Base-by-base conservation (phyloP, 352 stramenopile species). In the Phytophthora pinifolia region DNA sequence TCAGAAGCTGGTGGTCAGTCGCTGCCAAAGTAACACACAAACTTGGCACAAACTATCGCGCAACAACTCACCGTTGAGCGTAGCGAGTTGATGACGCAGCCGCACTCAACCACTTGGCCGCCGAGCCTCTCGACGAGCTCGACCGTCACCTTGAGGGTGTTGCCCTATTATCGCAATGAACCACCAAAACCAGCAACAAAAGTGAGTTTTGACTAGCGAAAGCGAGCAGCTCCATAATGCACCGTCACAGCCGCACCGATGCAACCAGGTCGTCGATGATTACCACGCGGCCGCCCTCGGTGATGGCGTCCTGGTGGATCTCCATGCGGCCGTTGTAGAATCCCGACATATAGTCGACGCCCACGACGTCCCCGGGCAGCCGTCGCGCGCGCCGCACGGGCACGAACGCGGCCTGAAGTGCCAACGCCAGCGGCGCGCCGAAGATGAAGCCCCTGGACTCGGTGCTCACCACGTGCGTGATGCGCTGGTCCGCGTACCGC, bases 401-500 rank as follows among this genome's bases (percentile, higher is more conserved):
- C 45, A 93, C 83, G 45, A 93, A 92, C 12, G 77, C 69, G 7
- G 71, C 66, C 33, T 79, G 59, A 9, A 92, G 62, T 29, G 81
- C 83, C 10, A 93, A 61, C 14, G 83, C 83, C 41, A 93, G 54
- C 27, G 83, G 83, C 9, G 83, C 73, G 0, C 81, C 83, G 43
- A 93, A 93, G 67, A 93, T 90, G 51, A 93, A 91, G 3, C 83
- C 81, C 45, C 83, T 71, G 30, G 81, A 83, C 54, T 93, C 81
- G 50, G 68, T 86, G 59, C 83, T 92, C 22, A 89, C 83, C n/a
- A 93, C 57, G 65, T 93, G 81, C 6, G 83, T 88, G 73, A 93
- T 79, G 31, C 65, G 34, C 48, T 86, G 46, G 60, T 52, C 57
- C 12, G 50, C 66, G 50, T 92, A 93, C 8, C 83, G 75, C 27